These are phyloP conservation scores for Phytopythium montanum DNA, from an alignment of 352 stramenopile species.

Conservation along the genomic window DNA sequence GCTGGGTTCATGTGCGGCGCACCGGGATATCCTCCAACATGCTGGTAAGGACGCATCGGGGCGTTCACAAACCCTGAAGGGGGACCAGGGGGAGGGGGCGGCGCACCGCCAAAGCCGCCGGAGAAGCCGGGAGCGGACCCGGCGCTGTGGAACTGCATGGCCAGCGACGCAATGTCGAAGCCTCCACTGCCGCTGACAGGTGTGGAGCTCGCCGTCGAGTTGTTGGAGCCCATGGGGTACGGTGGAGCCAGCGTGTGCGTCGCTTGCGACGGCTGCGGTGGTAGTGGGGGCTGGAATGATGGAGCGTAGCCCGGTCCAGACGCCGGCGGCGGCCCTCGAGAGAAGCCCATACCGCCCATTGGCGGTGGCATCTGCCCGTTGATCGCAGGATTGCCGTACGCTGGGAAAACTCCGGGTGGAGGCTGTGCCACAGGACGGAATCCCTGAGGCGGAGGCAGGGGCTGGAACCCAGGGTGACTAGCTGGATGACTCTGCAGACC, in stretches of 20 bases:
- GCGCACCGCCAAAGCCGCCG: slow-evolving; percentile 29
- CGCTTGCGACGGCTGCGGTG: slow-evolving; percentile 14
- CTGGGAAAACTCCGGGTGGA: neutral
- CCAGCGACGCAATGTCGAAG: slow-evolving; percentile 62
- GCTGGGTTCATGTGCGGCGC: slow-evolving; percentile 17
- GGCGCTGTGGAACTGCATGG: slow-evolving; percentile 76
- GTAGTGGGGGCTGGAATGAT: slow-evolving; percentile 24
- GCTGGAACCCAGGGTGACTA: slow-evolving; percentile 2
- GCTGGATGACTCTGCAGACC: neutral
- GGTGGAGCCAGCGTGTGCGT: neutral
- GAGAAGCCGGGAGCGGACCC: slow-evolving; percentile 19
- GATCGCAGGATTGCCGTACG: neutral
- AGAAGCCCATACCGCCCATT: neutral
- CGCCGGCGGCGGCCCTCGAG: neutral
- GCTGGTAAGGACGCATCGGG: slow-evolving; percentile 8
- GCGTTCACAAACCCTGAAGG: slow-evolving; percentile 18
- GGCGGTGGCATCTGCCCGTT: neutral
- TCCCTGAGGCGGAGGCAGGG: neutral
- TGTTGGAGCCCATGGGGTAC: slow-evolving; percentile 8
- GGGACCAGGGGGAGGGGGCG: slow-evolving; percentile 14
- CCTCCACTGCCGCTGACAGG: slow-evolving; percentile 1
- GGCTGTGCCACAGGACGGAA: neutral
- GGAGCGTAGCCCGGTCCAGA: neutral
- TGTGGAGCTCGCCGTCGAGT: neutral
- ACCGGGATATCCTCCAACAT: slow-evolving; percentile 1